Percentiles rank a stretch among this genome's conserved stretches.
These are phyloP conservation scores for Orychophragmus violaceus DNA, from an alignment of 345 rosid genomes.

Conservation along the genomic window DNA sequence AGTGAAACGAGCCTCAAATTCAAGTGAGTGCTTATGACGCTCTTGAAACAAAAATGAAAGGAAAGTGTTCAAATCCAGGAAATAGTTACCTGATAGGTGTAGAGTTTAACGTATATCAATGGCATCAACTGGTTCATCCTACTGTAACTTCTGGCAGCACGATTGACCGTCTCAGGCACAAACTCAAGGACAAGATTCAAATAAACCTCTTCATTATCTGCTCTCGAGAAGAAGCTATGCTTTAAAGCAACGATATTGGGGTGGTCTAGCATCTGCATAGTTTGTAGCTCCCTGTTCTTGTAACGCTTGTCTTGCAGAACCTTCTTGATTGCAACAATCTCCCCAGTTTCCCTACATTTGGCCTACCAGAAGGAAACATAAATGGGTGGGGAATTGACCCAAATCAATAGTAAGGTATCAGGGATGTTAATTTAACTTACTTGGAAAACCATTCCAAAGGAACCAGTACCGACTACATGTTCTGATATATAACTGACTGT, in stretches of 20 bases:
- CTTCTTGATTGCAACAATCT: conserved; percentile 87
- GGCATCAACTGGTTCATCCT: conserved; percentile 85
- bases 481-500: conserved; percentile 81
- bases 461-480: conserved; percentile 93
- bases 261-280: conserved; percentile 96
- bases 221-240: conserved; percentile 79
- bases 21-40: neutral
- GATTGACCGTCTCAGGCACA: conserved; percentile 88
- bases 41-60: neutral
- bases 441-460: conserved; percentile 87
- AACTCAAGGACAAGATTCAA: conserved; percentile 85
- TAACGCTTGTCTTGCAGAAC: conserved; percentile 95
- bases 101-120: conserved; percentile 80
- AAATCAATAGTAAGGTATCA: conserved; percentile 1
- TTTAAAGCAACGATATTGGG: conserved; percentile 85
- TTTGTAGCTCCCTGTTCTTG: conserved; percentile 88
- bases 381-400: neutral
- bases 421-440: conserved; percentile 36
- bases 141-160: conserved; percentile 72
- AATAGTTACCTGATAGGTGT: conserved; percentile 70
- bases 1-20: neutral
- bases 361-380: conserved; percentile 53
- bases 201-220: conserved; percentile 84
- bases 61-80: neutral
- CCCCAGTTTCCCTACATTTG: conserved; percentile 94